Percentiles rank a stretch among this genome's conserved stretches.
phyloP scores from a whole-genome alignment of 352 stramenopile species.

The Globisporangium middletonii region DNA sequence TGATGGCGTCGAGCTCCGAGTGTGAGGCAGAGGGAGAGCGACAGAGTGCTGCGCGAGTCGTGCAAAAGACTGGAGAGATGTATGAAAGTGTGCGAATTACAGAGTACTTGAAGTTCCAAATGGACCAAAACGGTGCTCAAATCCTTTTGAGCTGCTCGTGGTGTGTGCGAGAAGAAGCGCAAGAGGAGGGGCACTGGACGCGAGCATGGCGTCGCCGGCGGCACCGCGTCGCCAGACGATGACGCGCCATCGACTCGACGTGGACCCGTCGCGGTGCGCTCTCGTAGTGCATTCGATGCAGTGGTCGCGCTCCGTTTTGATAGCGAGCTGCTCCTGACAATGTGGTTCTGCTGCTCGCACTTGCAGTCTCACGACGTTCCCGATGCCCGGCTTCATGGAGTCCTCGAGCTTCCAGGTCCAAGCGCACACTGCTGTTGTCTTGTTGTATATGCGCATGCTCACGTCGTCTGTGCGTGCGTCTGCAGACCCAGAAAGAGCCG shows the following conservation, averaged over 20 bases:
- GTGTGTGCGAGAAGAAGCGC: neutral
- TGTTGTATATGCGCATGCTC: neutral
- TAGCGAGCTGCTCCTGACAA: neutral
- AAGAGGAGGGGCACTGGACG: neutral
- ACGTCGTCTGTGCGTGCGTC: neutral
- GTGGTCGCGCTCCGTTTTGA: neutral
- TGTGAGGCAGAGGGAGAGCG: neutral
- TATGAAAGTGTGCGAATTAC: neutral
- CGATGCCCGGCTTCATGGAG: slow-evolving; percentile 47
- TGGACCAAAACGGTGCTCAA: neutral
- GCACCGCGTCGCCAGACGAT: slow-evolving; percentile 21
- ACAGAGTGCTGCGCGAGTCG: neutral
- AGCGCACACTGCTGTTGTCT: neutral
- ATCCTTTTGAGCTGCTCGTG: neutral
- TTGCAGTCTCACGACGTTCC: slow-evolving; percentile 60
- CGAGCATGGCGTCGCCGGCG: slow-evolving; percentile 15
- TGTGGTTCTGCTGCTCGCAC: neutral
- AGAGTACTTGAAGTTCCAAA: neutral
- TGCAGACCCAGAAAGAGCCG: slow-evolving; percentile 12
- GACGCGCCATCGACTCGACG: slow-evolving; percentile 34
- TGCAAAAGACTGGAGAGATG: neutral
- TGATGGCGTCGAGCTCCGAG: too few species aligned
- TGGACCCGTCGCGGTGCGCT: slow-evolving; percentile 43
- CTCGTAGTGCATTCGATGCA: neutral
- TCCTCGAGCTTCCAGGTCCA: slow-evolving; percentile 38